Evolutionary conservation across 345 rosid species (phyloP), one percentile per base, ranked within the genome.

Genomic region (Angophora floribunda): DNA sequence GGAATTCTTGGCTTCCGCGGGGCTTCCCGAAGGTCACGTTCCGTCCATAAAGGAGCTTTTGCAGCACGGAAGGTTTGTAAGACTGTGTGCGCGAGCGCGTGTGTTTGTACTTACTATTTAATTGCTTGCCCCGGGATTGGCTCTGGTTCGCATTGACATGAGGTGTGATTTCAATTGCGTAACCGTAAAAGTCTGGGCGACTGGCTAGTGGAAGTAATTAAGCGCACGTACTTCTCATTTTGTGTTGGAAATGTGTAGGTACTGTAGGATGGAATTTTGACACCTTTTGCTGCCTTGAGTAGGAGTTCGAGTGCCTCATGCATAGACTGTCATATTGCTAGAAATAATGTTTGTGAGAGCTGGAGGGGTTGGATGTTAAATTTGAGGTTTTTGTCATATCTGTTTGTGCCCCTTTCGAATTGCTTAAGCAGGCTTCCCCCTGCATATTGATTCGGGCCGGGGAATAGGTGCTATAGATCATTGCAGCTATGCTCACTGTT

Each of bases 31-130:
- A 65, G 94, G 90, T 84, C 95, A 95, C 91, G 94, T 97, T 22
- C 99, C 99, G 6, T 92, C 99, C 59, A 84, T 90, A 89, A 98
- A 97, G 92, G 99, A 97, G 90, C 95, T 98, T 79, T 91, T 92
- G 19, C 92, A 91, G 87, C 92, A 95, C 88, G 97, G 97, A 95
- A 97, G 99, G 99, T 98, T 87, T 80, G 30, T 41, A 0, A 3
- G 5, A 51, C 10, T 22, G 22, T 84, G 16, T 47, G 21, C 32
- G 44, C 16, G 21, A 17, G 44, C 16, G 36, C 9, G 86, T 15
- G 36, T 17, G 44, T 30, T n/a, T 51, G 4, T 50, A 10, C 9
- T 85, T 52, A 19, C 44, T 41, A 3, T 36, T 17, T 51, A 26
- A 13, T 51, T 51, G 28, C 15, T 0, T 36, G 30, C 26, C 30